Evolutionary conservation across 306 rosid genomes (phyloP).

Genomic region (Sicyos baderoa): DNA sequence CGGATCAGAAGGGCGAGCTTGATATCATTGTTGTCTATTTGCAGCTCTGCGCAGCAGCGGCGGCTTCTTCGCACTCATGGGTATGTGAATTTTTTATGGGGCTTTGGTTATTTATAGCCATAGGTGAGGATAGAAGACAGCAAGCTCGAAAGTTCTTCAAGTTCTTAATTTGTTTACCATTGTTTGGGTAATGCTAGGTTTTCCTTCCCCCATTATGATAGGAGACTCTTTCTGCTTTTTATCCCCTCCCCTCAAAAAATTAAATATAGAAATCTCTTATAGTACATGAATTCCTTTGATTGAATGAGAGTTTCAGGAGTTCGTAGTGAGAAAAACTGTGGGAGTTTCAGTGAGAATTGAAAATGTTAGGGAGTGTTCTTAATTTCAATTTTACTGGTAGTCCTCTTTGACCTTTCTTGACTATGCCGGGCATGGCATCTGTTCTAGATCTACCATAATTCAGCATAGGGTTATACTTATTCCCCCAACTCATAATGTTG

Average conservation of each 20-base stretch:
- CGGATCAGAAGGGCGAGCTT: conserved; percentile 95
- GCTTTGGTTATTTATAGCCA: conserved; percentile 16
- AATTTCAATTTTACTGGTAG: neutral
- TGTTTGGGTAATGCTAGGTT: neutral
- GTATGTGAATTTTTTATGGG: conserved; percentile 33
- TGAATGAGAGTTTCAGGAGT: neutral
- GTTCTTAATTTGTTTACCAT: neutral
- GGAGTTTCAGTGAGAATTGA: neutral
- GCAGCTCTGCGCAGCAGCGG: conserved; percentile 72
- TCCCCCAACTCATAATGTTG: neutral
- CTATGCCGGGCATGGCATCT: neutral
- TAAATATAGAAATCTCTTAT: neutral
- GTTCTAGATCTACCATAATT: neutral
- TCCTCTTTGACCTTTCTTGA: neutral
- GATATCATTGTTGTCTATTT: conserved; percentile 63
- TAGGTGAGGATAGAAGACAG: neutral
- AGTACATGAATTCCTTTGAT: conserved; percentile 1
- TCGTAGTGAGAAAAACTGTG: neutral
- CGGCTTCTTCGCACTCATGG: conserved; percentile 88
- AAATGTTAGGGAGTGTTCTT: neutral
- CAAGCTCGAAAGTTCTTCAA: neutral
- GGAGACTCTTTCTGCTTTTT: neutral
- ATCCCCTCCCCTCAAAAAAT: neutral
- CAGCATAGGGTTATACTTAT: neutral
- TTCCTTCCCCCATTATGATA: neutral